These are phyloP conservation scores for Meripilus lineatus DNA, from an alignment of 1,284 basidiomycete species.

Conservation along the genomic window DNA sequence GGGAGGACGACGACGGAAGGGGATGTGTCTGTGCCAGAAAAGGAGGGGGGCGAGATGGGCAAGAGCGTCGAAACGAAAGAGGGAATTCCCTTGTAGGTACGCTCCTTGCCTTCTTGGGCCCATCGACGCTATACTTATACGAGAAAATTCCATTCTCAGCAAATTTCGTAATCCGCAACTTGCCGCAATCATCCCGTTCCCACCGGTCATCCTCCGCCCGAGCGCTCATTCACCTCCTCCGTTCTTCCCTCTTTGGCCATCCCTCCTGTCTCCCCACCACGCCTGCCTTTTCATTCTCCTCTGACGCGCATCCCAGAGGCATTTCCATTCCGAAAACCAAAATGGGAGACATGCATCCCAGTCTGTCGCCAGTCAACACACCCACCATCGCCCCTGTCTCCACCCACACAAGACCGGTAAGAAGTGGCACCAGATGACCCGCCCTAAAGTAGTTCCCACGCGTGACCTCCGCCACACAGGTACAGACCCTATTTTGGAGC, in stretches of 20 bases:
- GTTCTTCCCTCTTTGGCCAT: background rate
- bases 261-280: too few relatives aligned
- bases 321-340: too few relatives aligned
- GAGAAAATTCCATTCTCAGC: constrained; percentile 2
- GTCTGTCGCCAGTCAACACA: background rate
- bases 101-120: constrained; percentile 4
- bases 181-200: too few relatives aligned
- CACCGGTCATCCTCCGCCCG: background rate
- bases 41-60: constrained; percentile 15
- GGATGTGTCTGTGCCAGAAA: constrained; percentile 23
- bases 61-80: too few relatives aligned
- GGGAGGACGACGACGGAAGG: constrained; percentile 20
- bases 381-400: background rate
- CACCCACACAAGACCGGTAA: too few relatives aligned
- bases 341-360: too few relatives aligned
- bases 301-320: background rate
- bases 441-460: constrained; percentile 22
- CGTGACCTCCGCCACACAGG: constrained; percentile 27
- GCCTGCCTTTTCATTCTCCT: background rate
- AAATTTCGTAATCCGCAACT: background rate
- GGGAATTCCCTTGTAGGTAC: constrained; percentile 8
- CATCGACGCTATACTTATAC: constrained; percentile 1
- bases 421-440: constrained; percentile 1
- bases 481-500: constrained; percentile 17
- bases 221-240: too few relatives aligned